Evolutionary conservation across 2,329 filamentous ascomycete species (phyloP), one percentile per base, ranked within the genome.

Genomic region (Neophaeococcomyces aloes): DNA sequence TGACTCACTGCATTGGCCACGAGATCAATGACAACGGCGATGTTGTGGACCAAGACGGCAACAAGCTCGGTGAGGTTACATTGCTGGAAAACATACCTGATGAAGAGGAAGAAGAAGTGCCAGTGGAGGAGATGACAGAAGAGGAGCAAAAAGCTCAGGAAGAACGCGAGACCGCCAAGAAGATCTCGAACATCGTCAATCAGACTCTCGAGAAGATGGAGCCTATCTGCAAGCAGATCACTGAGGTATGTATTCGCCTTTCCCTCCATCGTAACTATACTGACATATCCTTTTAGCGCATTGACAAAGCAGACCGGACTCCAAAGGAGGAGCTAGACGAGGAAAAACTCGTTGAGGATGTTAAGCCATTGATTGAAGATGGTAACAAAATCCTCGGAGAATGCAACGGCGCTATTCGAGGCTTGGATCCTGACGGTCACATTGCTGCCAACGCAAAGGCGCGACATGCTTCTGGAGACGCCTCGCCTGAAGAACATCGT

Each of bases 291-390:
- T 25, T 48, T 34, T 52, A 85, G 76, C 75, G 81, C 65, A 83
- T 94, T 56, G 84, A 94, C 55, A 72, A 72, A 44, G 86, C 84
- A 21, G 85, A 94, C 62, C 76, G 78, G 52, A 85, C 82, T 21
- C 81, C 83, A 33, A 83, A 86, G 64, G 85, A 93, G 3, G 86
- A 94, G 55, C 79, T 89, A 18, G 86, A 95, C 57, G 88, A 95
- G 61, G 86, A 95, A 58, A 76, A 84, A 54, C 77, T 94, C 4
- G 87, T 95, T 57, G 78, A 84, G 61, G 75, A 87, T 46, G 86
- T 94, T 56, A 85, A 82, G 64, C 36, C 88, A 1, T 73, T 94
- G 11, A 86, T 95, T 57, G 87, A 94, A 62, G 83, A 94, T 62
- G 87, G 81, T 37, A 76, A 79, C 42, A 79, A 78, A 53, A 86